phyloP scores from a whole-genome alignment of 2,329 filamentous ascomycete genomes.

The Ceratocystis albifundus region DNA sequence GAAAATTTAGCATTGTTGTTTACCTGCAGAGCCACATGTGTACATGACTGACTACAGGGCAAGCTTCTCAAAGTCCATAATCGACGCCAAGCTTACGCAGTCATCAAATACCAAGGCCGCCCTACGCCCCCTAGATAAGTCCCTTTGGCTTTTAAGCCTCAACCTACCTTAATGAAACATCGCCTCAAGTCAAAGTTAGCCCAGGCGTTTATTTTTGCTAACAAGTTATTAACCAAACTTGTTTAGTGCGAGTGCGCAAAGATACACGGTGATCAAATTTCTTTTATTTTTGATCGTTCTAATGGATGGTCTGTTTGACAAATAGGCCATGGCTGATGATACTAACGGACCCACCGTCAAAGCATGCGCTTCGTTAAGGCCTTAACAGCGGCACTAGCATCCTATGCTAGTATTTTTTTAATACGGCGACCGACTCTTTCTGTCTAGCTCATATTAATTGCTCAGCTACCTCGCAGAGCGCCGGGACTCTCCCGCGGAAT shows the following conservation, averaged over 20 bases:
- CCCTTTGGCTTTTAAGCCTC: slow-evolving; percentile 14
- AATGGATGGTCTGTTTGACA: background rate
- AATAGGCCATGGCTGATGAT: background rate
- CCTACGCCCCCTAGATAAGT: slow-evolving; percentile 11
- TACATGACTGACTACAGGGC: background rate
- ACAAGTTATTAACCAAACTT: background rate
- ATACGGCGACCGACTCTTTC: background rate
- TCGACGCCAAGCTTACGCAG: background rate
- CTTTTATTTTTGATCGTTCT: background rate
- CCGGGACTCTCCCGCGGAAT: slow-evolving; percentile 7
- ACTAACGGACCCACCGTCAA: slow-evolving; percentile 11
- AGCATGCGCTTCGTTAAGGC: background rate
- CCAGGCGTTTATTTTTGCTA: background rate
- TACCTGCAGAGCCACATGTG: background rate
- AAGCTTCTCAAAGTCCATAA: background rate
- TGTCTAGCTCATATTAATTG: background rate
- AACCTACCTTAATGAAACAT: slow-evolving; percentile 17
- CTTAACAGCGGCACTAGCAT: slow-evolving; percentile 8
- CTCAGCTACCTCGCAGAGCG: background rate
- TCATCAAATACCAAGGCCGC: slow-evolving; percentile 13
- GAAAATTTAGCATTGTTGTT: background rate
- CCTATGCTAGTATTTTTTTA: background rate
- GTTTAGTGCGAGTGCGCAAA: background rate
- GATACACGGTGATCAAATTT: background rate
- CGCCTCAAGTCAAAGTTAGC: background rate